Percentiles rank a stretch among this genome's conserved stretches.
These are phyloP conservation scores for Salvia sclarea DNA, from an alignment of 305 asterid genomes.

Conservation along the genomic window DNA sequence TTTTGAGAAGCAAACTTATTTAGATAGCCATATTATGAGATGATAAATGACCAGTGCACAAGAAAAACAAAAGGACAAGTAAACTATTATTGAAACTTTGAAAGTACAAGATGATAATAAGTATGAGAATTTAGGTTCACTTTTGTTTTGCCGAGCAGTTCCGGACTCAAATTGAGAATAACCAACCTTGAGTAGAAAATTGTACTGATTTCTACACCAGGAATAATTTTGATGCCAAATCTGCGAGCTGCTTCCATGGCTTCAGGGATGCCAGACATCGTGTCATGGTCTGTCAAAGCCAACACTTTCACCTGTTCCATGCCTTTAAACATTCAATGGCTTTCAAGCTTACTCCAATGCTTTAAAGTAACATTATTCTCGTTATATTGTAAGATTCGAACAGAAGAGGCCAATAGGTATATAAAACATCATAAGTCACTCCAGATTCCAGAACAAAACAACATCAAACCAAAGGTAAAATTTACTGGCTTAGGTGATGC, in stretches of 20 bases:
- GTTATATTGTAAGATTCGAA: conserved; percentile 10
- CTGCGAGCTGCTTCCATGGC: conserved; percentile 86
- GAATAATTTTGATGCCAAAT: conserved; percentile 89
- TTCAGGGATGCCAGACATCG: conserved; percentile 88
- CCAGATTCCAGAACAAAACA: too few species aligned
- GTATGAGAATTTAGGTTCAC: background rate
- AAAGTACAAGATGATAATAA: conserved; percentile 10
- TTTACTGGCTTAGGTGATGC: background rate
- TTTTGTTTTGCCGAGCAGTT: background rate
- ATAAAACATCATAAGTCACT: background rate
- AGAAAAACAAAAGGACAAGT: background rate
- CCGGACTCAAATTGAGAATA: background rate
- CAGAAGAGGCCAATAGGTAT: background rate
- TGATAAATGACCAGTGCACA: background rate
- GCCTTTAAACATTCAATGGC: conserved; percentile 30
- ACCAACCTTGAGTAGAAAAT: conserved; percentile 78
- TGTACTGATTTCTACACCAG: conserved; percentile 95
- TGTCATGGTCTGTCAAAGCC: conserved; percentile 95
- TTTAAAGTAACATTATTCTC: background rate
- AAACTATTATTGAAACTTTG: background rate
- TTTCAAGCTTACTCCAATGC: background rate
- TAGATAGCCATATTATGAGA: conserved; percentile 13
- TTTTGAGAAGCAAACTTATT: background rate
- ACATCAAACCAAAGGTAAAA: conserved; percentile 2
- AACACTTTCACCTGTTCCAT: conserved; percentile 91